Conservation (phyloP, 768 basidiomycete species). For the Coprinopsis marcescibilis region DNA sequence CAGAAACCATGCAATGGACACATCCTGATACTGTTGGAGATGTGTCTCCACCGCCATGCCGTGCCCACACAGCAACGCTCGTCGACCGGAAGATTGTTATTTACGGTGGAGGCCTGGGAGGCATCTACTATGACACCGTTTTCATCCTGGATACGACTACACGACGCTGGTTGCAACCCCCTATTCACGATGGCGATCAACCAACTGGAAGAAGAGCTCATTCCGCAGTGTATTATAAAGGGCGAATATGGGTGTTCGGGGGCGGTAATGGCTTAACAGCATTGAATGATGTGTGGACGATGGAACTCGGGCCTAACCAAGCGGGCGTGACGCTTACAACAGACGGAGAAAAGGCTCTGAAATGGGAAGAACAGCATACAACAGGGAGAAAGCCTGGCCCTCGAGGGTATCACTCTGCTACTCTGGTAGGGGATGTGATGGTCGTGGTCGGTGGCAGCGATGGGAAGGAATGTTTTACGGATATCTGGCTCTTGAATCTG, state of each 20-base stretch:
- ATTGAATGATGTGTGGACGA: conserved; percentile 84
- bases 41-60: conserved; percentile 70
- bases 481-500: conserved; percentile 83
- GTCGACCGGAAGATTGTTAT: conserved; percentile 77
- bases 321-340: conserved; percentile 16
- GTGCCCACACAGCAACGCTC: conserved; percentile 84
- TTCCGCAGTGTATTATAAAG: conserved; percentile 68
- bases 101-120: conserved; percentile 83
- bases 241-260: conserved; percentile 81
- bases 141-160: conserved; percentile 77
- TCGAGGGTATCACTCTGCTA: conserved; percentile 89
- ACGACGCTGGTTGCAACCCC: conserved; percentile 58
- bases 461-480: conserved; percentile 80
- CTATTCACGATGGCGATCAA: conserved; percentile 27
- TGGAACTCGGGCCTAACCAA: conserved; percentile 49
- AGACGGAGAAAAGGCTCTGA: conserved; percentile 18
- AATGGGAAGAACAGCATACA: conserved; percentile 48
- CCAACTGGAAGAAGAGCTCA: conserved; percentile 82
- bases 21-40: conserved; percentile 75
- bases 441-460: conserved; percentile 89
- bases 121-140: conserved; percentile 75
- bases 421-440: conserved; percentile 80
- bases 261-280: conserved; percentile 93
- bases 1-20: conserved; percentile 89
- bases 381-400: conserved; percentile 50